Evolutionary conservation across 2,329 filamentous ascomycete genomes (phyloP), one percentile per base, ranked within the genome.

Genomic region (Scedosporium boydii): DNA sequence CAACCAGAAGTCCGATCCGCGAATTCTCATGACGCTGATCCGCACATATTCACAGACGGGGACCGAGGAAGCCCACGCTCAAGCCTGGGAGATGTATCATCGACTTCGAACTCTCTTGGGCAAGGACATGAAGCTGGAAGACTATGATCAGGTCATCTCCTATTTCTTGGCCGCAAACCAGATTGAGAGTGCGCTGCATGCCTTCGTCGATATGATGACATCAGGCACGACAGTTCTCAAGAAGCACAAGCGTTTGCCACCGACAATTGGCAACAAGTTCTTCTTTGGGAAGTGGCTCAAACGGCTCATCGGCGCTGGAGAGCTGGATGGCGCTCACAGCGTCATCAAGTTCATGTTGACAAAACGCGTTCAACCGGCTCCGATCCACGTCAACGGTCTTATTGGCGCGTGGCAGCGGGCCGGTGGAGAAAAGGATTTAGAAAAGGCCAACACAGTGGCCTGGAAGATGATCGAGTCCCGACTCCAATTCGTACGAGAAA

Each of bases 211-310:
- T 71, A 96, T 96, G 91, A 92, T 96, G 86, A 84, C 85, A 63
- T 82, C 83, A 3, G 82, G 82, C 4, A 71, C 77, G 55, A 72
- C 85, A 61, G 77, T 83, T 63, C 69, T 83, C 58, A 76, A 75
- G 60, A 76, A 75, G 63, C 70, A 67, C 59, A 68, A 69, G 6
- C 71, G 69, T 59, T 73, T 85, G 62, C 82, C 82, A 1, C 75
- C 77, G 0, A 74, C 77, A 7, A 73, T 85, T 46, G 78, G 77
- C 59, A 95, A 96, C 72, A 87, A 88, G 65, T 93, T 91, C 74
- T 90, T 96, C 73, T 89, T 92, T 67, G 89, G 88, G 41, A 93
- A 91, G 68, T 96, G 92, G 93, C 82, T 96, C 69, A 93, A 93
- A 73, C 86, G 89, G 59, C 82, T 96, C 7, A 89, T 96, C 62